These are phyloP conservation scores for Pseudotsuga menziesii DNA, from an alignment of 75 land plant species.

Conservation along the genomic window DNA sequence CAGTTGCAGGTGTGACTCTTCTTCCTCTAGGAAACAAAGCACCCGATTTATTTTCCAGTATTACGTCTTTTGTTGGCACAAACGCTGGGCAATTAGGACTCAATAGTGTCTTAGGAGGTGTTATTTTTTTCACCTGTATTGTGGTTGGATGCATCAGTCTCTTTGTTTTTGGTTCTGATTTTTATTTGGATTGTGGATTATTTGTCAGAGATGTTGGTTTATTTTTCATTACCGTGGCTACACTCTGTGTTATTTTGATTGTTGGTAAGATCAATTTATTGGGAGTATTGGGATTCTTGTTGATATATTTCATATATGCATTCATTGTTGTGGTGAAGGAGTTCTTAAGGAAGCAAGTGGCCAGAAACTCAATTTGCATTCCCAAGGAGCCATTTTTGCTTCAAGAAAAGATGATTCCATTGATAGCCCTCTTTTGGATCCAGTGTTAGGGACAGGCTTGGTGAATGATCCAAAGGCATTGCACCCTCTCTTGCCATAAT, in stretches of 20 bases:
- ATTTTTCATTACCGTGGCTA: too few species aligned
- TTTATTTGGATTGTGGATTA: slow-evolving; percentile 53
- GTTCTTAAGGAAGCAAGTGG: neutral
- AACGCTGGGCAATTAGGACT: too few species aligned
- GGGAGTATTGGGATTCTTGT: too few species aligned
- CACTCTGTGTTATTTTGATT: too few species aligned
- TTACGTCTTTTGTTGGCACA: too few species aligned
- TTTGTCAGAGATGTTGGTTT: slow-evolving; percentile 71
- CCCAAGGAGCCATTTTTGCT: neutral
- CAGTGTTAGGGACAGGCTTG: neutral
- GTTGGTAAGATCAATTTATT: too few species aligned
- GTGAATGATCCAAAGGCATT: neutral
- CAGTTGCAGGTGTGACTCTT: slow-evolving; percentile 63
- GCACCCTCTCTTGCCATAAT: neutral
- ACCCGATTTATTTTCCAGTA: slow-evolving; percentile 55
- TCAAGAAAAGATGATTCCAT: neutral
- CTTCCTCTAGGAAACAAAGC: slow-evolving; percentile 70
- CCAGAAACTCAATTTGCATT: neutral
- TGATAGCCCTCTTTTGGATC: neutral
- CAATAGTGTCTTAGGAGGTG: too few species aligned
- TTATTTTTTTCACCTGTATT: slow-evolving; percentile 69
- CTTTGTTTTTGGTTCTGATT: slow-evolving; percentile 33
- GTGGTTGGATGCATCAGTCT: slow-evolving; percentile 70
- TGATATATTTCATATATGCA: too few species aligned
- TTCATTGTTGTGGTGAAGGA: slow-evolving; percentile 15